Conservation (phyloP, 2,329 filamentous ascomycete species). For the Ceratocystis cubensis region DNA sequence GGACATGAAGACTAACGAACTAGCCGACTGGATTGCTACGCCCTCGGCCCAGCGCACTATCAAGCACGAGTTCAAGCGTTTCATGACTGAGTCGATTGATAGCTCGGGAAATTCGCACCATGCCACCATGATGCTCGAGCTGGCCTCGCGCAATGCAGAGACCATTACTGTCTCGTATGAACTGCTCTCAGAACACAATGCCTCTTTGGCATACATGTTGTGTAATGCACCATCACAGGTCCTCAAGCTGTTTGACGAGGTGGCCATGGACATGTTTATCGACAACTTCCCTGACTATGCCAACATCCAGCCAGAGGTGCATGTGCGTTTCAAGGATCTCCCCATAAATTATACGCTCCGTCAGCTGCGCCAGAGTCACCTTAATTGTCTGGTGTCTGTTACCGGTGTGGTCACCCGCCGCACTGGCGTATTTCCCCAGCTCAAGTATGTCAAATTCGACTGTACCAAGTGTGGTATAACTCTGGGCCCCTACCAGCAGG, state of each 20-base stretch:
- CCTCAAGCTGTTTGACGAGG: constrained; percentile 88
- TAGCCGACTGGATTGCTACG: constrained; percentile 91
- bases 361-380: constrained; percentile 84
- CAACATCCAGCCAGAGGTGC: constrained; percentile 92
- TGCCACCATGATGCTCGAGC: constrained; percentile 79
- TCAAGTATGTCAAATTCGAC: constrained; percentile 98
- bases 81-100: constrained; percentile 92
- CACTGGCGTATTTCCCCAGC: constrained; percentile 89
- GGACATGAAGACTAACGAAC: constrained; percentile 82
- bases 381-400: constrained; percentile 90
- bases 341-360: constrained; percentile 91
- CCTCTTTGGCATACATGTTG: constrained; percentile 87
- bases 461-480: constrained; percentile 87
- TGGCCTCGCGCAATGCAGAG: constrained; percentile 96
- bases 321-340: constrained; percentile 89
- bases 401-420: constrained; percentile 89
- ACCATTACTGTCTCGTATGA: constrained; percentile 93
- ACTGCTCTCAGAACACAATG: constrained; percentile 79
- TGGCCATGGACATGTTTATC: constrained; percentile 90
- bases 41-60: constrained; percentile 85
- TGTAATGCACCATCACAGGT: constrained; percentile 94
- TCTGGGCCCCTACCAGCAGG: constrained; percentile 91
- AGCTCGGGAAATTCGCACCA: constrained; percentile 84
- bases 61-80: constrained; percentile 92
- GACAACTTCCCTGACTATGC: constrained; percentile 97